Conservation (phyloP, 257 asterid species). For the Przewalskia tangutica region DNA sequence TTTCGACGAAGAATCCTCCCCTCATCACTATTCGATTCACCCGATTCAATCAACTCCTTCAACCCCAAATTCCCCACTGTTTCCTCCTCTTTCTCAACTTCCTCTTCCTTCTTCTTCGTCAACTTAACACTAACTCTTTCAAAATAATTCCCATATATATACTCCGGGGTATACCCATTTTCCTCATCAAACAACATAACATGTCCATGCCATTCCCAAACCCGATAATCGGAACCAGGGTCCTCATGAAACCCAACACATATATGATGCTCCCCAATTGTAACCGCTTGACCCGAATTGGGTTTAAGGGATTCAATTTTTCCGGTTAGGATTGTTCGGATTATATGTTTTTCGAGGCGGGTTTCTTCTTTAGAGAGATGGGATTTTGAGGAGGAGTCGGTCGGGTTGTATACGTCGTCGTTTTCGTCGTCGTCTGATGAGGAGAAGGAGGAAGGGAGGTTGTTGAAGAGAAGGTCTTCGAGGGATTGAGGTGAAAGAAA, state of each 20-base stretch:
- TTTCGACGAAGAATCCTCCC: conserved; percentile 66
- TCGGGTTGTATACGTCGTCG: neutral
- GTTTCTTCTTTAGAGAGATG: conserved; percentile 79
- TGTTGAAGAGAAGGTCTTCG: conserved; percentile 69
- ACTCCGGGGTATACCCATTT: conserved; percentile 79
- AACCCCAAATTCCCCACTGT: conserved; percentile 52
- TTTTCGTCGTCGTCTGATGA: conserved; percentile 34
- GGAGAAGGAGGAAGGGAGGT: conserved; percentile 20
- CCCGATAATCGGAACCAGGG: conserved; percentile 60
- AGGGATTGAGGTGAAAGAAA: conserved; percentile 40
- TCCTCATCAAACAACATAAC: conserved; percentile 88
- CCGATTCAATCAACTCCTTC: conserved; percentile 69
- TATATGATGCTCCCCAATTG: conserved; percentile 78
- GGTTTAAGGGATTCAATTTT: conserved; percentile 63
- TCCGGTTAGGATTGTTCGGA: conserved; percentile 51
- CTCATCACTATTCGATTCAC: conserved; percentile 26
- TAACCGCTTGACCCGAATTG: conserved; percentile 78
- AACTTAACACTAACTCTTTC: conserved; percentile 39
- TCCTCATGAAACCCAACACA: conserved; percentile 86
- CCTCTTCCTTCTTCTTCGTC: conserved; percentile 8
- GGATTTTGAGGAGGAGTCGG: conserved; percentile 35
- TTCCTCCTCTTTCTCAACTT: conserved; percentile 19
- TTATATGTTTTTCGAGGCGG: conserved; percentile 69
- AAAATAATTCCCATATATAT: conserved; percentile 84
- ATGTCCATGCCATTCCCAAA: conserved; percentile 99